A percentile compares a stretch with the other conserved stretches of the same genome.
Evolutionary conservation across 176 grass and related monocot species (phyloP).

Genomic region (Eragrostis nindensis): DNA sequence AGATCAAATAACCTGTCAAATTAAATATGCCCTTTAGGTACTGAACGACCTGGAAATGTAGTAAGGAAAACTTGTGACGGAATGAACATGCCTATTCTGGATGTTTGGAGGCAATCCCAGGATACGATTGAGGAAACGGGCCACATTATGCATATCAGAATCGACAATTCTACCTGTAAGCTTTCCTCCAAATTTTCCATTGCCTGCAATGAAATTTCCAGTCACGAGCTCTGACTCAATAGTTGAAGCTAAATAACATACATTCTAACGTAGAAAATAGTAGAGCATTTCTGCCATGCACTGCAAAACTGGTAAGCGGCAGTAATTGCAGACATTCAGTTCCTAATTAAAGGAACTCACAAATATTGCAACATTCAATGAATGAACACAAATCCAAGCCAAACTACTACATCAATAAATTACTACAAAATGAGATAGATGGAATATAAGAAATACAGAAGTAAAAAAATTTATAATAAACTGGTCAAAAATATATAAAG

Average conservation of each 20-base stretch:
- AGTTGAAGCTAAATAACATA: constrained; percentile 22
- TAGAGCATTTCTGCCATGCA: not conserved
- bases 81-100: constrained; percentile 73
- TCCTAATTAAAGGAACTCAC: not conserved
- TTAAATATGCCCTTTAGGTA: constrained; percentile 23
- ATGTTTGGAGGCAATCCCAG: constrained; percentile 88
- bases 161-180: constrained; percentile 87
- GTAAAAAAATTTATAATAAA: not conserved
- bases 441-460: not conserved
- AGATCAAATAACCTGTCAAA: constrained; percentile 87
- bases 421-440: not conserved
- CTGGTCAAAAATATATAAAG: not conserved
- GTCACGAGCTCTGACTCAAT: not conserved
- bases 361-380: not conserved
- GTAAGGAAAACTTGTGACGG: constrained; percentile 24
- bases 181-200: constrained; percentile 75
- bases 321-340: not conserved
- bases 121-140: constrained; percentile 92
- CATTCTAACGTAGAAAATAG: not conserved
- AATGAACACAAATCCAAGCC: not conserved
- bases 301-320: not conserved
- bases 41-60: not conserved
- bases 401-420: not conserved
- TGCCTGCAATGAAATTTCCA: constrained; percentile 50
- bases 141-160: constrained; percentile 90